Conservation (phyloP, 495 filamentous ascomycete species). For the Xylaria scruposa region DNA sequence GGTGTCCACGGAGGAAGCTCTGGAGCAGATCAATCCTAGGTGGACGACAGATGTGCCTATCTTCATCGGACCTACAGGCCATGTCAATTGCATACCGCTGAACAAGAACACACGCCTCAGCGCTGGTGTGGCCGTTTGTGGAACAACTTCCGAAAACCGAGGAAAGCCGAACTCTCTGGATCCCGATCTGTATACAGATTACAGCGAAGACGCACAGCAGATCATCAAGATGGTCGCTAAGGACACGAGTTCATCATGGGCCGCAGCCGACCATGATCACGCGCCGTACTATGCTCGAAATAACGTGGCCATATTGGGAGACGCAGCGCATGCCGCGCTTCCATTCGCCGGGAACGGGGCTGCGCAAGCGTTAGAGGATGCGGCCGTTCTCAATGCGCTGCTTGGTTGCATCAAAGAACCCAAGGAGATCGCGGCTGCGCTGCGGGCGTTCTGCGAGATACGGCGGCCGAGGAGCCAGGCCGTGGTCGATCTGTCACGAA, state of each 20-base stretch:
- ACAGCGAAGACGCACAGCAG: slow-evolving; percentile 41
- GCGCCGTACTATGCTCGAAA: slow-evolving; percentile 56
- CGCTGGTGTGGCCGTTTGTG: slow-evolving; percentile 47
- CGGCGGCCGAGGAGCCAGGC: slow-evolving; percentile 43
- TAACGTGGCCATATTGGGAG: slow-evolving; percentile 61
- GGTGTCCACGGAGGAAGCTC: slow-evolving; percentile 41
- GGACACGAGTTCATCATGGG: slow-evolving; percentile 44
- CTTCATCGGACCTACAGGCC: slow-evolving; percentile 44
- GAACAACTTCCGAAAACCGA: slow-evolving; percentile 18
- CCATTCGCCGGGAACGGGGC: slow-evolving; percentile 65
- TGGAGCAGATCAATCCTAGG: slow-evolving; percentile 37
- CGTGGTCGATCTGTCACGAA: slow-evolving; percentile 40
- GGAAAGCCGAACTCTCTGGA: slow-evolving; percentile 29
- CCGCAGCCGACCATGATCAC: slow-evolving; percentile 56
- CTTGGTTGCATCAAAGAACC: slow-evolving; percentile 32
- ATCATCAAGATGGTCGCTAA: slow-evolving; percentile 44
- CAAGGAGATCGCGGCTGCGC: slow-evolving; percentile 33
- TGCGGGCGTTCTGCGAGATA: slow-evolving; percentile 38
- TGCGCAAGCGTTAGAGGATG: slow-evolving; percentile 68
- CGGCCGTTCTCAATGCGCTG: slow-evolving; percentile 48
- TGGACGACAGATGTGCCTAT: slow-evolving; percentile 44
- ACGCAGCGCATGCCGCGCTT: slow-evolving; percentile 65
- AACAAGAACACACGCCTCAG: slow-evolving; percentile 49
- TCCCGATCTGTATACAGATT: slow-evolving; percentile 39
- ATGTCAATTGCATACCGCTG: slow-evolving; percentile 48